These are phyloP conservation scores for Wickerhamiella brachini DNA, from an alignment of 805 yeast species.

Conservation along the genomic window DNA sequence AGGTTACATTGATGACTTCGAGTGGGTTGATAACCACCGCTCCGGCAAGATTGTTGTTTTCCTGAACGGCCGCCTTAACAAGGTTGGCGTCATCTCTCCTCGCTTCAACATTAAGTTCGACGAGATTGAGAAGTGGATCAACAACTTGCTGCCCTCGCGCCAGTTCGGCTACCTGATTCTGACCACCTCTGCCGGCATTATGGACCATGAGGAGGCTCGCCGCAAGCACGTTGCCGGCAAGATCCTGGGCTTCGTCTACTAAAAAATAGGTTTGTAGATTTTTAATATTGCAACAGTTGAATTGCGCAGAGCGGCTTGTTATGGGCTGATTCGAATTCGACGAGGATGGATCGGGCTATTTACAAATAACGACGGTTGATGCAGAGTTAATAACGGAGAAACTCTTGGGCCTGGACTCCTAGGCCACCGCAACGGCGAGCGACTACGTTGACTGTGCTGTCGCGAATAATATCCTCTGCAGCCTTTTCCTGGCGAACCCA, in stretches of 20 bases:
- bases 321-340: too few relatives aligned
- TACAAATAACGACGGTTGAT: too few relatives aligned
- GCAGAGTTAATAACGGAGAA: neutral
- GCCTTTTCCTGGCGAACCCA: slow-evolving; percentile 2
- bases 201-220: slow-evolving; percentile 99
- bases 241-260: slow-evolving; percentile 96
- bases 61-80: slow-evolving; percentile 96
- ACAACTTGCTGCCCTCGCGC: slow-evolving; percentile 96
- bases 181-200: slow-evolving; percentile 98
- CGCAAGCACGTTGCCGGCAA: slow-evolving; percentile 99
- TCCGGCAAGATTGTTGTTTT: slow-evolving; percentile 94
- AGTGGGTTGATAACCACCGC: slow-evolving; percentile 98
- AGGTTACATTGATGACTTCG: slow-evolving; percentile 93
- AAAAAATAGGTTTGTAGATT: slow-evolving; percentile 19
- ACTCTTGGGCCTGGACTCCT: neutral
- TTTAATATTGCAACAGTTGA: neutral
- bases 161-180: slow-evolving; percentile 96
- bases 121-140: slow-evolving; percentile 98
- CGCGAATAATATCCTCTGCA: slow-evolving; percentile 8
- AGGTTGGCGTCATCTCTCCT: slow-evolving; percentile 97
- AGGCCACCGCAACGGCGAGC: slow-evolving; percentile 10
- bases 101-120: slow-evolving; percentile 93
- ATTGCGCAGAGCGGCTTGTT: too few relatives aligned
- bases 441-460: slow-evolving; percentile 10
- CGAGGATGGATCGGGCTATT: too few relatives aligned